Evolutionary conservation across 805 yeast genomes (phyloP).

Genomic region (Kuraishia cidri): DNA sequence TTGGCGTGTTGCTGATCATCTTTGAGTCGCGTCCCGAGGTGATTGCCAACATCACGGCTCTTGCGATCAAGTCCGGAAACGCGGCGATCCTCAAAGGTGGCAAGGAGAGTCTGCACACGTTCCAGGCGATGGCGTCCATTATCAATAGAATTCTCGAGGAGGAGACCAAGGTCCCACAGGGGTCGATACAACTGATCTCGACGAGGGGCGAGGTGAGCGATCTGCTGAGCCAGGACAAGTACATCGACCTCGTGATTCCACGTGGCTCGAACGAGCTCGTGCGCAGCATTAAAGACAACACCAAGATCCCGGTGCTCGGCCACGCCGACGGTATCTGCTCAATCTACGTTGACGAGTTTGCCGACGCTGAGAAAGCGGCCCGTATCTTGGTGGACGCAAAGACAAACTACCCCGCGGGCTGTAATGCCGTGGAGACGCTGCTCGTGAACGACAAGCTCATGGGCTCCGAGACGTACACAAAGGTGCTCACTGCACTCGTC

Average conservation of each 20-base stretch:
- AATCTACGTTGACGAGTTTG: constrained; percentile 69
- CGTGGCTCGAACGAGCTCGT: constrained; percentile 96
- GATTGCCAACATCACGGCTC: constrained; percentile 92
- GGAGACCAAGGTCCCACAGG: constrained; percentile 65
- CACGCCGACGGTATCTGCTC: constrained; percentile 99
- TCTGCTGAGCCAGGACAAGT: constrained; percentile 74
- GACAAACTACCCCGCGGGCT: constrained; percentile 98
- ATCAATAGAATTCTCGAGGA: constrained; percentile 46
- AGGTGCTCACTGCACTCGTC: constrained; percentile 29
- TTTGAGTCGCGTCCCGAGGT: constrained; percentile 98
- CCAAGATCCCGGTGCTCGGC: constrained; percentile 95
- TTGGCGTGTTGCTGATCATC: constrained; percentile 86
- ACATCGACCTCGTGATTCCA: constrained; percentile 93
- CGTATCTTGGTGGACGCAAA: constrained; percentile 78
- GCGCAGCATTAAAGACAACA: constrained; percentile 71
- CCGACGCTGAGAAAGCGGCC: constrained; percentile 70
- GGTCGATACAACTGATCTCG: constrained; percentile 79
- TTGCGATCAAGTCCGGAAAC: constrained; percentile 94
- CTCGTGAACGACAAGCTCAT: constrained; percentile 44
- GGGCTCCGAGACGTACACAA: constrained; percentile 15
- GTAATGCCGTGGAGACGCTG: constrained; percentile 91
- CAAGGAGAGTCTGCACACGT: constrained; percentile 82
- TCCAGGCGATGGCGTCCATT: constrained; percentile 69
- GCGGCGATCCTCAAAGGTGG: constrained; percentile 98
- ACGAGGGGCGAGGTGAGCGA: constrained; percentile 88